Evolutionary conservation across 83 land plant genomes (phyloP).

Genomic region (Isoetes engelmannii): DNA sequence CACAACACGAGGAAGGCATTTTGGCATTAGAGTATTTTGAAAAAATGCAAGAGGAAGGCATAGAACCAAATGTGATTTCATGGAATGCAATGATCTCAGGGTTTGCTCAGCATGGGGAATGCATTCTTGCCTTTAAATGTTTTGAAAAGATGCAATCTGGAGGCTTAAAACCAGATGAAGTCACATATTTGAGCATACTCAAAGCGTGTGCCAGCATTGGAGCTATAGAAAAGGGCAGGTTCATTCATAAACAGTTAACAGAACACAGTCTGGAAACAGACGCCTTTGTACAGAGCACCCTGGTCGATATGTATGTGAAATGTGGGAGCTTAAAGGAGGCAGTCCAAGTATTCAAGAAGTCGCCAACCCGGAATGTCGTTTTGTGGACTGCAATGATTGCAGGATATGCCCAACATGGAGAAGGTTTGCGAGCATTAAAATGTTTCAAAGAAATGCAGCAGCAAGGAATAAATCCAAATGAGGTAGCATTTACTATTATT

Average conservation of each 20-base stretch:
- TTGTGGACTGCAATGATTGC: conserved; percentile 30
- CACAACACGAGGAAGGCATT: not conserved
- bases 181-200: no score
- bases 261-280: no score
- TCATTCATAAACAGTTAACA: no score
- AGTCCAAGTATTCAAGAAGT: conserved; percentile 6
- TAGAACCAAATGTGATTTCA: conserved; percentile 1
- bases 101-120: no score
- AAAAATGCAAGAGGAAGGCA: conserved; percentile 11
- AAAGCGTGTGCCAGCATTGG: no score
- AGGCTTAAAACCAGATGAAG: no score
- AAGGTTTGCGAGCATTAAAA: not conserved
- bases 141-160: no score
- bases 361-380: conserved; percentile 12
- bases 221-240: no score
- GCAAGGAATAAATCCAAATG: not conserved
- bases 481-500: no score
- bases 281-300: not conserved
- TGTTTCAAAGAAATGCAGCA: conserved; percentile 12
- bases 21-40: conserved; percentile 7
- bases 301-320: not conserved
- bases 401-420: conserved; percentile 7
- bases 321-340: conserved; percentile 19
- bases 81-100: no score
- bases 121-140: no score